These are phyloP conservation scores for Trichocladium uniseriatum DNA, from an alignment of 495 filamentous ascomycete genomes.

Conservation along the genomic window DNA sequence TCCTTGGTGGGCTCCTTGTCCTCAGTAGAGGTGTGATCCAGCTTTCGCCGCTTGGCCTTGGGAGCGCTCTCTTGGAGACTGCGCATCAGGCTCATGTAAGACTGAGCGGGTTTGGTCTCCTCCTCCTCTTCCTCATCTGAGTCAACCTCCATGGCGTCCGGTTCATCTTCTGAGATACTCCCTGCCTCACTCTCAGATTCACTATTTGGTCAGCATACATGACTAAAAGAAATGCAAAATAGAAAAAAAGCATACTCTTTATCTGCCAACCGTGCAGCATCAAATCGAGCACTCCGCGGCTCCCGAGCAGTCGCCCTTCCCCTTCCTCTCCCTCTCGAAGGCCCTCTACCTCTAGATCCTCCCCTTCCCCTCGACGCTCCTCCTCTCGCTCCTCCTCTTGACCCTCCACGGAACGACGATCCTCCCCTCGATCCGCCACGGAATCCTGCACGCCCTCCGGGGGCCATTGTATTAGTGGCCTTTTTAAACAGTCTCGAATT, in stretches of 20 bases:
- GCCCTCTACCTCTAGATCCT: slow-evolving; percentile 16
- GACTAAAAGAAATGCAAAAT: not conserved
- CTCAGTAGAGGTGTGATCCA: slow-evolving; percentile 34
- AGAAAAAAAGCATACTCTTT: slow-evolving; percentile 25
- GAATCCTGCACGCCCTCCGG: slow-evolving; percentile 24
- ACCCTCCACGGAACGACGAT: slow-evolving; percentile 14
- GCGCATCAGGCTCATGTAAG: slow-evolving; percentile 61
- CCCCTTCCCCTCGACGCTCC: slow-evolving; percentile 18
- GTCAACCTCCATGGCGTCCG: slow-evolving; percentile 41
- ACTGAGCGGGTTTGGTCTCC: slow-evolving; percentile 28
- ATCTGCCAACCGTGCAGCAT: slow-evolving; percentile 27
- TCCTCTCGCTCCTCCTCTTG: slow-evolving; percentile 13
- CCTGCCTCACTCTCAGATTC: slow-evolving; percentile 12
- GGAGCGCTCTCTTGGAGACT: slow-evolving; percentile 49
- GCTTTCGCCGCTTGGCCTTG: slow-evolving; percentile 58
- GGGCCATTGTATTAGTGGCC: slow-evolving; percentile 13
- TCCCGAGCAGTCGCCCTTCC: slow-evolving; percentile 20
- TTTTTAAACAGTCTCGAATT: not conserved
- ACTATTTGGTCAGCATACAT: not conserved
- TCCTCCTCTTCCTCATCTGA: slow-evolving; percentile 36
- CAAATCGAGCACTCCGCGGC: slow-evolving; percentile 24
- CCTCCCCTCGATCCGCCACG: slow-evolving; percentile 21
- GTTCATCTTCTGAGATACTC: slow-evolving; percentile 20
- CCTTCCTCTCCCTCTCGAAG: slow-evolving; percentile 22
- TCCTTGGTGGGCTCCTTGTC: slow-evolving; percentile 2